These are phyloP conservation scores for Eucalyptus cladocalyx DNA, from an alignment of 345 rosid genomes.

Conservation along the genomic window DNA sequence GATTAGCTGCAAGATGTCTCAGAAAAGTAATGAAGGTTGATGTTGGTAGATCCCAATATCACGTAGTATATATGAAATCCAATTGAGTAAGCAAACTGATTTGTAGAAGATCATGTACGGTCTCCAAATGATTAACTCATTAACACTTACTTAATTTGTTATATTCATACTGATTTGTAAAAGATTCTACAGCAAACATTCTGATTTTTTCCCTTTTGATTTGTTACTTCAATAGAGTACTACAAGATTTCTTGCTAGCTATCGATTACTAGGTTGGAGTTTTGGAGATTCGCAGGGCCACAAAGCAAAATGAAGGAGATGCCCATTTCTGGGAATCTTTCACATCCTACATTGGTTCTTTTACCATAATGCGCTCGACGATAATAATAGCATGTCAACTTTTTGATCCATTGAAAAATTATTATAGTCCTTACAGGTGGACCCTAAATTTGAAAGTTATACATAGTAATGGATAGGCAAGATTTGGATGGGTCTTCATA, in stretches of 20 bases:
- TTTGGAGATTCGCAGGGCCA: neutral
- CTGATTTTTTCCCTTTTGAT: too few species aligned
- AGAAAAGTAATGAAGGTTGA: too few species aligned
- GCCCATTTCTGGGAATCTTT: neutral
- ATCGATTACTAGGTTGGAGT: neutral
- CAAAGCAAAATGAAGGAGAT: neutral
- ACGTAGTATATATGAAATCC: too few species aligned
- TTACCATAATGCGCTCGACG: neutral
- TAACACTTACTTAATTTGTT: too few species aligned
- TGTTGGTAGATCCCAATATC: too few species aligned
- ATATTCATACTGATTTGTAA: too few species aligned
- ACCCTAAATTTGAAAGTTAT: neutral
- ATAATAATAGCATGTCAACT: neutral
- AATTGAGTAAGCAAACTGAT: too few species aligned
- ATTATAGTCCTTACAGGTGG: neutral
- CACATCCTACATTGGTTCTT: neutral
- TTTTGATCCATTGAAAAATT: neutral
- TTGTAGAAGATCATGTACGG: too few species aligned
- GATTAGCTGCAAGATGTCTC: too few species aligned
- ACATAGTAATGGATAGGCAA: neutral
- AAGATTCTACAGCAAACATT: too few species aligned
- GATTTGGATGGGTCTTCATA: neutral
- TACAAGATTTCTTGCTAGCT: neutral
- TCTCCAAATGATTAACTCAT: too few species aligned
- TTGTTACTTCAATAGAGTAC: too few species aligned